phyloP scores from a whole-genome alignment of 768 basidiomycete genomes.

The Leccinum subgranulosum region DNA sequence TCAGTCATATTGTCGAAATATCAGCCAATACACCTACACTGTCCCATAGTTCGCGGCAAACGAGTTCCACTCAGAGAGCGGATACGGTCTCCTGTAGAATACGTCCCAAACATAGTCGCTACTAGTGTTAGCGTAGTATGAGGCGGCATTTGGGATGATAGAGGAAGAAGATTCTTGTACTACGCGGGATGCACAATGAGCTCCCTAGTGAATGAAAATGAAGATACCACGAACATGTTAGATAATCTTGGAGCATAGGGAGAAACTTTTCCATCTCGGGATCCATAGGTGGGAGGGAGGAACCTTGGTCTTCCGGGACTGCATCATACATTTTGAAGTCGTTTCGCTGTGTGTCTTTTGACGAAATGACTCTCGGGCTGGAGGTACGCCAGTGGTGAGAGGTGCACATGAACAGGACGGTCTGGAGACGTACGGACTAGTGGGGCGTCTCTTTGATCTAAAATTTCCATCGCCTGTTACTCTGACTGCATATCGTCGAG shows the following conservation, averaged over 20 bases:
- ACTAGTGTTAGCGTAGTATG: slow-evolving; percentile 1
- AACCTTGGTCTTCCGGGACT: slow-evolving; percentile 41
- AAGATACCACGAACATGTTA: slow-evolving; percentile 46
- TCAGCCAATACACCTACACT: slow-evolving; percentile 42
- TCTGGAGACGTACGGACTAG: slow-evolving; percentile 39
- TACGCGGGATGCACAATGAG: slow-evolving; percentile 9
- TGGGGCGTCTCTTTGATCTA: slow-evolving; percentile 28
- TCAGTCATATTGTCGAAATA: not conserved
- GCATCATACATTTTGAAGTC: slow-evolving; percentile 75
- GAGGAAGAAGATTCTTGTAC: slow-evolving; percentile 26
- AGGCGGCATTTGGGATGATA: not conserved
- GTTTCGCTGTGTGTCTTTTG: slow-evolving; percentile 43
- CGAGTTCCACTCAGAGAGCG: slow-evolving; percentile 58
- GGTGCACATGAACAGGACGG: not conserved
- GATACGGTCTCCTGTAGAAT: slow-evolving; percentile 68
- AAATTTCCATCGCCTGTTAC: slow-evolving; percentile 13
- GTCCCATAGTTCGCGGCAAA: slow-evolving; percentile 57
- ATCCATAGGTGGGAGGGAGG: slow-evolving; percentile 37
- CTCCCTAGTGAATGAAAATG: not conserved
- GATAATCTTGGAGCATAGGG: slow-evolving; percentile 73
- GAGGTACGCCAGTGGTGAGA: not conserved
- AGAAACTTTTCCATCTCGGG: slow-evolving; percentile 74
- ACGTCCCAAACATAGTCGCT: slow-evolving; percentile 84
- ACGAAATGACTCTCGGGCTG: slow-evolving; percentile 56
- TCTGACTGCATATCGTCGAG: slow-evolving; percentile 50